Evolutionary conservation across 495 filamentous ascomycete species (phyloP), one percentile per base, ranked within the genome.

Genomic region (Elaphomyces granulatus): DNA sequence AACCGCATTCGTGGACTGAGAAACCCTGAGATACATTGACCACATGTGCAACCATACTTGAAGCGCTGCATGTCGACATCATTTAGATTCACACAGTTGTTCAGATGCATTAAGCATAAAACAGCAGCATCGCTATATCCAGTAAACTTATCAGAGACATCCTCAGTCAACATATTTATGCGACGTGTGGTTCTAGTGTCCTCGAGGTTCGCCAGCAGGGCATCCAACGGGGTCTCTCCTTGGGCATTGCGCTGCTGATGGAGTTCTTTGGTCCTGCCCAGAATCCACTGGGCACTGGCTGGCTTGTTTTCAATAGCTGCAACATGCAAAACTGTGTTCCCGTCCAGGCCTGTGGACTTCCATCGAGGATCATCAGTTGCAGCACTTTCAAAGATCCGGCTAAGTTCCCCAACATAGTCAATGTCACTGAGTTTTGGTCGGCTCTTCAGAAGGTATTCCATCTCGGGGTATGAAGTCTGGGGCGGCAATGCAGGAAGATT

Each of bases 1-100:
- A 32, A 38, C 35, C 34, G 50, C 55, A 60, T 63, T 43, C 51
- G 49, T 32, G 59, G 51, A 32, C 47, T 56, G 31, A 59, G 34
- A 45, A 59, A 52, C 30, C 55, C 51, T 36, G 42, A 45, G 15
- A 57, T 33, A 34, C 57, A 63, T 36, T 54, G 26, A 38, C 53
- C 50, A 40, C 51, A 63, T 34, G 45, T 55, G 39, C 50, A 51
- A 18, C 53, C 50, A 35, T 47, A 52, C 47, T 45, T 46, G 33
- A 54, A 30, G 37, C 50, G 26, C 37, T 18, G 41, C 23, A 38
- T 39, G 37, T n/a, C n/a, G n/a, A n/a, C n/a, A n/a, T n/a, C n/a
- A n/a, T n/a, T n/a, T n/a, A n/a, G n/a, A n/a, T n/a, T n/a, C n/a
- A n/a, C n/a, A n/a, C n/a, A n/a, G n/a, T n/a, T n/a, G n/a, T n/a